Base-by-base conservation (phyloP, 371 early-diverging fungal species). In the Paraphysoderma sedebokerense region DNA sequence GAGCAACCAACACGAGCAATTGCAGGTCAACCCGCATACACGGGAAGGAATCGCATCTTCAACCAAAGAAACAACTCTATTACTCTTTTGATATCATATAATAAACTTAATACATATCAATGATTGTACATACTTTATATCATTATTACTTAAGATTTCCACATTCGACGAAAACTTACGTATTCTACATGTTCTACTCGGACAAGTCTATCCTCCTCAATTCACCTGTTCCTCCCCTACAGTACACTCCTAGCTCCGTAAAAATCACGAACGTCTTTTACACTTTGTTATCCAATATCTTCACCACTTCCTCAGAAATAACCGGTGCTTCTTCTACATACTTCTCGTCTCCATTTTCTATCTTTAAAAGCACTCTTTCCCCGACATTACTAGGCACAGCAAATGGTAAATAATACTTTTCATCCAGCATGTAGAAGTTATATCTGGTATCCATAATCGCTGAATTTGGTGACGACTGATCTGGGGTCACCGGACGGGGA, bases 371-470 rank as follows among this genome's bases (percentile, higher is more conserved):
- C 19, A 24, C 5, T 13, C 42, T 28, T 11, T 42, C 42, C 33
- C 60, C 62, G 40, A 55, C 61, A 34, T 58, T 61, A 3, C 60
- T 60, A 3, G 62, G 62, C 36, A 62, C 62, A 13, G 62, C 62
- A 48, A 62, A 62, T 46, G 62, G 61, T 29, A 58, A 35, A 28
- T 55, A 48, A 44, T 61, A 61, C 5, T 38, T 20, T 0, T 60
- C 49, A 29, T 62, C 62, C 19, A 62, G 44, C 47, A 62, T 55
- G 46, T 60, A 57, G 29, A 35, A 54, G 61, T 58, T 61, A 35
- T 55, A 46, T 46, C 55, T n/a, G 15, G 50, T 13, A 32, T 36
- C n/a, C 12, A 26, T 20, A 22, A 31, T 24, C 44, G 36, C 19
- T 3, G 34, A 24, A 23, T 23, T 54, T 1, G 24, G 24, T 13